phyloP scores from a whole-genome alignment of 108 stramenopile species.

The Parietichytrium sp. region DNA sequence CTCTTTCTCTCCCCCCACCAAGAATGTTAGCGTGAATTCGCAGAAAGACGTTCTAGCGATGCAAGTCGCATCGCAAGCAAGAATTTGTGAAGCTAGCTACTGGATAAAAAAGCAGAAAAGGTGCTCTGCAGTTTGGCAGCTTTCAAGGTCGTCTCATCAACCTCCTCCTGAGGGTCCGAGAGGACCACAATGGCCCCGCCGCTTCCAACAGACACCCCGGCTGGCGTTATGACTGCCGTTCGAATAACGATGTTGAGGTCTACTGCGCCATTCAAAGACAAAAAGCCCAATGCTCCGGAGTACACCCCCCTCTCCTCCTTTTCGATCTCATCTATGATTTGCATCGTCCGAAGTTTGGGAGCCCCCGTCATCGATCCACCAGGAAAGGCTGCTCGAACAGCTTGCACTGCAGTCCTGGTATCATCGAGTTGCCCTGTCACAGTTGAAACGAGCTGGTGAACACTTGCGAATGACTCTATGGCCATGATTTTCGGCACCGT shows the following conservation, averaged over 20 bases:
- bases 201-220: slow-evolving; percentile 74
- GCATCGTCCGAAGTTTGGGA: slow-evolving; percentile 88
- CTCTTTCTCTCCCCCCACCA: too few relatives aligned
- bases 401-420: slow-evolving; percentile 67
- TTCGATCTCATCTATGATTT: slow-evolving; percentile 78
- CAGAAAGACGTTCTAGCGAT: too few relatives aligned
- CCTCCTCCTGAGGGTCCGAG: slow-evolving; percentile 82
- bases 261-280: slow-evolving; percentile 66
- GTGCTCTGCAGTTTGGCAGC: slow-evolving; percentile 46
- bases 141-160: slow-evolving; percentile 87
- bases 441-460: slow-evolving; percentile 92
- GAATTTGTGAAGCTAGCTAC: too few relatives aligned
- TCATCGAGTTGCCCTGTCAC: slow-evolving; percentile 71
- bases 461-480: slow-evolving; percentile 90
- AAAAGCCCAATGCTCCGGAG: slow-evolving; percentile 83
- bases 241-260: slow-evolving; percentile 90
- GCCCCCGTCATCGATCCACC: slow-evolving; percentile 99
- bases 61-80: too few relatives aligned
- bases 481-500: slow-evolving; percentile 86
- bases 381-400: slow-evolving; percentile 84
- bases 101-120: background rate
- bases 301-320: slow-evolving; percentile 78
- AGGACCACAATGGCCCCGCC: slow-evolving; percentile 92
- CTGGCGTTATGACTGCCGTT: slow-evolving; percentile 77
- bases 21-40: too few relatives aligned